phyloP scores from a whole-genome alignment of 495 filamentous ascomycete species.

The Neurospora cerealis region DNA sequence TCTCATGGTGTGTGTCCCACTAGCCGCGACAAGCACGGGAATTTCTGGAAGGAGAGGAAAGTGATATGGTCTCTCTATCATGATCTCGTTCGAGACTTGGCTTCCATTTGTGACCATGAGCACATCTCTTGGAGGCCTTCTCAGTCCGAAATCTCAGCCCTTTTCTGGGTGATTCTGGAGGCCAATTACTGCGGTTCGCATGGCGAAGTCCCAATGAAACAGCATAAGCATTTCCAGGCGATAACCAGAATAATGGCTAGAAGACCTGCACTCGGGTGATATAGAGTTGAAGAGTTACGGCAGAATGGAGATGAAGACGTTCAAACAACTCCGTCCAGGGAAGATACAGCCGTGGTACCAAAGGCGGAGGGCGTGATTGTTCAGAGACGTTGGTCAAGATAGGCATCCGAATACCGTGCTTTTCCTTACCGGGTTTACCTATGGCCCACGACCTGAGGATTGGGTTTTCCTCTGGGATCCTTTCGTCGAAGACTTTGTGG shows the following conservation, averaged over 20 bases:
- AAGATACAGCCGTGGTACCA: neutral
- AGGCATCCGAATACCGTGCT: neutral
- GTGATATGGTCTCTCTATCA: neutral
- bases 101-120: neutral
- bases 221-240: neutral
- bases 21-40: neutral
- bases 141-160: neutral
- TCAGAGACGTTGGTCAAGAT: neutral
- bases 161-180: neutral
- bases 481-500: neutral
- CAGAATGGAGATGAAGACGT: neutral
- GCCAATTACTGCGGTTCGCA: neutral
- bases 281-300: neutral
- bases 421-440: neutral
- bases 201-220: neutral
- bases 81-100: neutral
- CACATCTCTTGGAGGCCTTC: neutral
- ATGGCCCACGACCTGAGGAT: neutral
- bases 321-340: neutral
- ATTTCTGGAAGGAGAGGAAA: neutral
- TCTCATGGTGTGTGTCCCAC: neutral
- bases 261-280: neutral
- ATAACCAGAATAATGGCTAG: neutral
- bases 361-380: neutral
- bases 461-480: neutral